Percentiles rank a stretch among this genome's conserved stretches.
Evolutionary conservation across 495 filamentous ascomycete species (phyloP).

Genomic region (Ascodesmis nigricans): DNA sequence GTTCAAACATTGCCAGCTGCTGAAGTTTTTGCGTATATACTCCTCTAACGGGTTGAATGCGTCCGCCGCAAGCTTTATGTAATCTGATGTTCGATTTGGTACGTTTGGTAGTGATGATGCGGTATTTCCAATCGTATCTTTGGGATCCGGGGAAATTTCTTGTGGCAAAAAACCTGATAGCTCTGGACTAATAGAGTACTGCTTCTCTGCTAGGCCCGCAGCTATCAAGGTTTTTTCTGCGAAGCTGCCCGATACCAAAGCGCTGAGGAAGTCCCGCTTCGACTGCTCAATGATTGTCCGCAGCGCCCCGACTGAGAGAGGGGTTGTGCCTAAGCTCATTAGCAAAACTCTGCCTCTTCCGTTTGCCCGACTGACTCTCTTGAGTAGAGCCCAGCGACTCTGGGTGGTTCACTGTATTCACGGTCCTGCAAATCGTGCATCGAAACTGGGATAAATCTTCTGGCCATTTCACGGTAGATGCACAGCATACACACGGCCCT

Average conservation of each 20-base stretch:
- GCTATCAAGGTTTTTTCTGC: constrained; percentile 11
- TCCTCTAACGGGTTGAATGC: constrained; percentile 57
- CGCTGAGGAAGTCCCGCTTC: not conserved
- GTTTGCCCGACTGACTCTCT: not conserved
- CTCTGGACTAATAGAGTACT: constrained; percentile 6
- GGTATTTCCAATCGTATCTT: not conserved
- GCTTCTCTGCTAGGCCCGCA: too few relatives aligned
- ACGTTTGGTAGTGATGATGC: not conserved
- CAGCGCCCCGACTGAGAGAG: constrained; percentile 1
- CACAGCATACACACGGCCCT: constrained; percentile 65
- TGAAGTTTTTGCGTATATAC: constrained; percentile 47
- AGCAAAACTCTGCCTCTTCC: not conserved
- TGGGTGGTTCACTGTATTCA: constrained; percentile 53
- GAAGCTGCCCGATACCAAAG: constrained; percentile 1
- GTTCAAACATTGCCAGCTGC: constrained; percentile 48
- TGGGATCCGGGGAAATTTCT: constrained; percentile 2
- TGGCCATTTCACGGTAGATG: constrained; percentile 67
- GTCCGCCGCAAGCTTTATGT: constrained; percentile 7
- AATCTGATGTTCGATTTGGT: too few relatives aligned
- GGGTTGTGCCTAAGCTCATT: not conserved
- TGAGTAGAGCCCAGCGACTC: not conserved
- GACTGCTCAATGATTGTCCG: not conserved
- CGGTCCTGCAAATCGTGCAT: constrained; percentile 66
- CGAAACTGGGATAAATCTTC: constrained; percentile 49
- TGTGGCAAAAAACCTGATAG: constrained; percentile 1